Conservation (phyloP, 169 alveolate genomes). For the Cystoisospora suis region DNA sequence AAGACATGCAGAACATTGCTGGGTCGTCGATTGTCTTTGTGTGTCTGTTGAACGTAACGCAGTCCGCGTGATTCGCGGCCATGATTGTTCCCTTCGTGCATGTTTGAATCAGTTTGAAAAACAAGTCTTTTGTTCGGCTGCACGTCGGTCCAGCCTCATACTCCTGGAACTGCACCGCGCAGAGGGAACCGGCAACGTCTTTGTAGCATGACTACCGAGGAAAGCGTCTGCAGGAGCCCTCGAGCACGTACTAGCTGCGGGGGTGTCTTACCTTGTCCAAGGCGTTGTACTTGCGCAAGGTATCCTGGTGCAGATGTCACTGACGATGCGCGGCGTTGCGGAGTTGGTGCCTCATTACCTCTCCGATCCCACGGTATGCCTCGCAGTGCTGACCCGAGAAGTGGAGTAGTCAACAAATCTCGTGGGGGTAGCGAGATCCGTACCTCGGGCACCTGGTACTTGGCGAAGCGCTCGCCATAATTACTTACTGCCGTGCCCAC, state of each 20-base stretch:
- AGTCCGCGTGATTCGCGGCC: slow-evolving; percentile 43
- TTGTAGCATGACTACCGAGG: slow-evolving; percentile 35
- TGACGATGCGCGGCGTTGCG: not conserved
- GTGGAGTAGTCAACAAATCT: not conserved
- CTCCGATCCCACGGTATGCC: not conserved
- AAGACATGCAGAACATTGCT: slow-evolving; percentile 36
- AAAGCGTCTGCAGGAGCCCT: not conserved
- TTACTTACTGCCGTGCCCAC: slow-evolving; percentile 40
- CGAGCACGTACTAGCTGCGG: not conserved
- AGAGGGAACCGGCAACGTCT: slow-evolving; percentile 41
- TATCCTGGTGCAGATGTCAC: not conserved
- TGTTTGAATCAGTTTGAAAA: slow-evolving; percentile 22
- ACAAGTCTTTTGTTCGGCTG: not conserved
- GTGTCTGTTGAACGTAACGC: slow-evolving; percentile 19
- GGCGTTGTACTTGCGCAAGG: not conserved
- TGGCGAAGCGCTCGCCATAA: slow-evolving; percentile 57
- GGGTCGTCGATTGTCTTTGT: slow-evolving; percentile 50
- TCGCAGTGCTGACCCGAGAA: not conserved
- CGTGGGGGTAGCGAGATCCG: not conserved
- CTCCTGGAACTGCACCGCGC: slow-evolving; percentile 46
- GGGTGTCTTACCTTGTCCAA: not conserved
- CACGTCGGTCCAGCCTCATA: slow-evolving; percentile 39
- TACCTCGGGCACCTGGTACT: slow-evolving; percentile 30
- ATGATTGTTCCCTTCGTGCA: slow-evolving; percentile 30
- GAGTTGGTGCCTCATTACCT: not conserved